Percentiles rank a stretch among this genome's conserved stretches.
phyloP scores from a whole-genome alignment of 2,329 filamentous ascomycete species.

The Calonectria hongkongensis region DNA sequence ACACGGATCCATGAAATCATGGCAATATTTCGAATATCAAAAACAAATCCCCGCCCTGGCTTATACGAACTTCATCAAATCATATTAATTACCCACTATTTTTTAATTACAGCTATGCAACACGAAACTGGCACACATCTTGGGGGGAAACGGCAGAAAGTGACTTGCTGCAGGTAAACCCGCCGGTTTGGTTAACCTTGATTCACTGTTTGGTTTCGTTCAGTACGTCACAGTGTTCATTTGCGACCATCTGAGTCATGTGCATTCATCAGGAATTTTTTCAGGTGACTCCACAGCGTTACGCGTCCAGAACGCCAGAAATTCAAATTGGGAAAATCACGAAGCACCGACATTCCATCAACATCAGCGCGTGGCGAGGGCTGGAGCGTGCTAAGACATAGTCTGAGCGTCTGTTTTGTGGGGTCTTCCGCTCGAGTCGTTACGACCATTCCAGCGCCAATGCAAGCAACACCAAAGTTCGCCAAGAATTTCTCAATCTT shows the following conservation, averaged over 20 bases:
- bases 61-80: background rate
- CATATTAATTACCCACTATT: too few relatives aligned
- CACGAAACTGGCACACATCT: background rate
- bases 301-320: constrained; percentile 6
- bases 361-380: constrained; percentile 5
- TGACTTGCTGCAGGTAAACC: background rate
- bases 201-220: background rate
- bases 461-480: constrained; percentile 2
- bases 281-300: constrained; percentile 2
- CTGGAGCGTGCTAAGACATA: constrained; percentile 8
- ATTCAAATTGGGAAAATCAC: background rate
- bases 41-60: background rate
- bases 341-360: constrained; percentile 15
- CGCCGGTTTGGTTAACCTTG: constrained; percentile 11
- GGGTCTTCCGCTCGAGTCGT: constrained; percentile 6
- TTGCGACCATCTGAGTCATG: constrained; percentile 2
- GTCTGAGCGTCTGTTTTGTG: constrained; percentile 16
- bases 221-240: background rate
- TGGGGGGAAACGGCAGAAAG: background rate
- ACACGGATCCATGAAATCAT: background rate
- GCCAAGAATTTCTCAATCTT: background rate
- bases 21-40: background rate
- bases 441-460: constrained; percentile 7
- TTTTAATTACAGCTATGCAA: too few relatives aligned
- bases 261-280: background rate